Evolutionary conservation across 495 filamentous ascomycete genomes (phyloP), one percentile per base, ranked within the genome.

Genomic region (Aspergillus diversus): DNA sequence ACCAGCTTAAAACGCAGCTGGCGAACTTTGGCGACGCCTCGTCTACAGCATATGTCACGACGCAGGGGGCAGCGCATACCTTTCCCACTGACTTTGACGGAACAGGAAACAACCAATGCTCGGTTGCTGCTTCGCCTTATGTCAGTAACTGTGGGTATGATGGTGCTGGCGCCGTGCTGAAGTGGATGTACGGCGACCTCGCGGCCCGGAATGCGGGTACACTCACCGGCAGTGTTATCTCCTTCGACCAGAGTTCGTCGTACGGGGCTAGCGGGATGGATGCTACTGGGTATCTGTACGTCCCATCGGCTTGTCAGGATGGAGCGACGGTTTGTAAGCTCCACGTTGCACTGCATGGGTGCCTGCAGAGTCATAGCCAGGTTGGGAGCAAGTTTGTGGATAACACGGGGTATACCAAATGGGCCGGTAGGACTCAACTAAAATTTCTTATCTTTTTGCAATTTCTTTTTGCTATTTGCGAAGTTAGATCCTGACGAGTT

Each of bases 81-180:
- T 35, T 56, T 2, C 54, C 54, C 5, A 43, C 54, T 3, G 54
- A 42, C 34, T 56, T 56, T 27, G 54, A 56, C 31, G 34, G 54
- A 33, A 5, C 15, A 0, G 54, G 54, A 27, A 31, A 56, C 27
- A 56, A 43, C 16, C 15, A n/a, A 1, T 56, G 54, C 54, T 7
- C 2, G 5, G 5, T 31, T 17, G 33, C 54, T 11, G 8, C 13
- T 12, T 43, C 54, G 0, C 54, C 54, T 17, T 56, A 17, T 21
- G 42, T 56, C 17, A 56, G 54, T 34, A 43, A 56, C 16, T 56
- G 54, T n/a, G 21, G 21, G 5, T 56, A 56, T 56, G 54, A 56
- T 27, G 54, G 54, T 7, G 54, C 54, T 16, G 54, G 54, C 3
- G 54, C 33, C 12, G 35, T 17, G 5, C 17, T 56, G n/a, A 5